Evolutionary conservation across 352 stramenopile species (phyloP).

Genomic region (Sclerospora graminicola): DNA sequence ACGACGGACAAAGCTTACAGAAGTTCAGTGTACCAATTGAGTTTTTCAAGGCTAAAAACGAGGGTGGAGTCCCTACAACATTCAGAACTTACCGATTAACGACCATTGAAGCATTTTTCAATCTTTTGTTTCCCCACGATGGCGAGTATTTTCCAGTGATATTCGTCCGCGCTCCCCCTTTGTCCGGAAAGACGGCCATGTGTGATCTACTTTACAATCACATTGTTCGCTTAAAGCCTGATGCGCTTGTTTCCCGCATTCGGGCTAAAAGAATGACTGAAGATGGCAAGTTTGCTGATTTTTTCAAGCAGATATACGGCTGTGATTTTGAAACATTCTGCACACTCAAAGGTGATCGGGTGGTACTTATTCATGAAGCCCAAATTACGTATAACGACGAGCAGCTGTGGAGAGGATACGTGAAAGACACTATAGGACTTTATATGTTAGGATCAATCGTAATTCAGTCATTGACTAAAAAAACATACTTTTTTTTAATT

Average conservation of each 20-base stretch:
- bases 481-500: too few species aligned
- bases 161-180: slow-evolving; percentile 15
- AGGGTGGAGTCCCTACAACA: too few species aligned
- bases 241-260: slow-evolving; percentile 10
- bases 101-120: too few species aligned
- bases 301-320: slow-evolving; percentile 13
- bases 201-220: slow-evolving; percentile 21
- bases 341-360: not conserved
- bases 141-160: slow-evolving; percentile 11
- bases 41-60: too few species aligned
- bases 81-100: too few species aligned
- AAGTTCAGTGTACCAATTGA: too few species aligned
- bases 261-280: slow-evolving; percentile 7
- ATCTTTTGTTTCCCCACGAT: too few species aligned
- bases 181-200: slow-evolving; percentile 20
- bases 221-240: slow-evolving; percentile 13
- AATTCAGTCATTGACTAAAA: too few species aligned
- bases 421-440: not conserved
- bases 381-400: slow-evolving; percentile 16
- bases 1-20: too few species aligned
- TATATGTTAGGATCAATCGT: too few species aligned
- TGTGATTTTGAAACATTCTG: slow-evolving; percentile 16
- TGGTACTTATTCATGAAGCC: slow-evolving; percentile 16
- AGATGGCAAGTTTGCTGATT: slow-evolving; percentile 8
- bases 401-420: slow-evolving; percentile 7